Evolutionary conservation across 257 asterid genomes (phyloP), one percentile per base, ranked within the genome.

Genomic region (Primulina eburnea): DNA sequence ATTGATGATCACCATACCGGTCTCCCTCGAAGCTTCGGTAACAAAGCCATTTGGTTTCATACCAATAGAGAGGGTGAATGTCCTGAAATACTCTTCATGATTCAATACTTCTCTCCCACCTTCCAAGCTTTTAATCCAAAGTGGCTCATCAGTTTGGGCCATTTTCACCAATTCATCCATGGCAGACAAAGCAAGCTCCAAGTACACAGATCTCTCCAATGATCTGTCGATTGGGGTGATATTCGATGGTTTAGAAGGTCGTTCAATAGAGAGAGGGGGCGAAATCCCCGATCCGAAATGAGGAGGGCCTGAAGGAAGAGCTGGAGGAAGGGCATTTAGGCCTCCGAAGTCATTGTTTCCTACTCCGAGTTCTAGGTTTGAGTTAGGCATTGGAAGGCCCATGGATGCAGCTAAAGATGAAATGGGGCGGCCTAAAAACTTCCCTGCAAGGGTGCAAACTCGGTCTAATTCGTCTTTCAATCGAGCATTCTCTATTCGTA

Each of bases 91-190:
- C 64, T 88, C 95, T 9, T 85, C 87, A 0, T 37, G 81, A 47
- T 83, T 82, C 64, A 88, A 33, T 1, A 87, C 57, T 11, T 82
- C 87, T 29, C 80, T 75, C 6, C 88, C 97, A 6, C 86, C 88
- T 47, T 82, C 96, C 12, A 67, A 28, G 82, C 86, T 79, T 73
- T 83, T 72, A 3, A 88, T 16, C 99, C 99, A 94, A 18, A 94
- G 85, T 4, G 99, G 96, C 71, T 83, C 94, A 32, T 84, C 89
- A 0, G 75, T 60, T 37, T 89, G 95, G 9, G 92, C 96, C 79
- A 86, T 60, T 73, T 92, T 94, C n/a, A 92, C 88, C 16, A 94
- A 53, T 37, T 92, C 97, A 38, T 90, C 89, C 98, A 94, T 92
- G 17, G 99, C 90, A 6, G 92, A 79, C 80, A 89, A 75, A 1